phyloP scores from a whole-genome alignment of 139 green algal genomes.

The Chlorella sp. region DNA sequence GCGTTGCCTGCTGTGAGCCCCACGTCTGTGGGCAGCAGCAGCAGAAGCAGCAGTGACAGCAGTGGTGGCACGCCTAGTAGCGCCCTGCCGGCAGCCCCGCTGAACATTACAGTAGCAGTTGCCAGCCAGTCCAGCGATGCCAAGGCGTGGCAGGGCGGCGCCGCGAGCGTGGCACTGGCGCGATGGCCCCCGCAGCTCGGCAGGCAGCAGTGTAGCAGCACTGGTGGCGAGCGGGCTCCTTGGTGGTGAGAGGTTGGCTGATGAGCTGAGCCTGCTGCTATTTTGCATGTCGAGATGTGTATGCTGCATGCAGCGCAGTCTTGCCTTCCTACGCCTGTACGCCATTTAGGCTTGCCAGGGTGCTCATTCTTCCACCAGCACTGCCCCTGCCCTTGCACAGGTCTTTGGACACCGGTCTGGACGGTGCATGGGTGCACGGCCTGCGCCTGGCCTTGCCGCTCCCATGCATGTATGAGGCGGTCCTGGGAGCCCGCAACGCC shows the following conservation, averaged over 20 bases:
- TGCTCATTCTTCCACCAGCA: too few species aligned
- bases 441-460: constrained; percentile 25
- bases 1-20: not conserved
- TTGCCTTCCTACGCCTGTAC: too few species aligned
- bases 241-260: constrained; percentile 24
- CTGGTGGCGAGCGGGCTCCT: not conserved
- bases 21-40: not conserved
- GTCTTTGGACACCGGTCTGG: constrained; percentile 28
- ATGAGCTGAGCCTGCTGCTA: too few species aligned
- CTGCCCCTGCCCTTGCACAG: too few species aligned
- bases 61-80: not conserved
- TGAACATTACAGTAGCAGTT: not conserved
- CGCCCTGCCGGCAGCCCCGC: not conserved
- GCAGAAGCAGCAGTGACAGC: not conserved
- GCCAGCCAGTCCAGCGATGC: not conserved
- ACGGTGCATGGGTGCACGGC: constrained; percentile 14
- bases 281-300: too few species aligned
- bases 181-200: not conserved
- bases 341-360: too few species aligned
- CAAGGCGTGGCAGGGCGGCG: not conserved
- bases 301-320: too few species aligned
- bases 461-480: not conserved
- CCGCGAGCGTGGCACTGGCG: not conserved
- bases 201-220: not conserved
- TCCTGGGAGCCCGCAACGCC: too few species aligned